Base-by-base conservation (phyloP, 2,329 filamentous ascomycete genomes). In the Penicillium paneum region DNA sequence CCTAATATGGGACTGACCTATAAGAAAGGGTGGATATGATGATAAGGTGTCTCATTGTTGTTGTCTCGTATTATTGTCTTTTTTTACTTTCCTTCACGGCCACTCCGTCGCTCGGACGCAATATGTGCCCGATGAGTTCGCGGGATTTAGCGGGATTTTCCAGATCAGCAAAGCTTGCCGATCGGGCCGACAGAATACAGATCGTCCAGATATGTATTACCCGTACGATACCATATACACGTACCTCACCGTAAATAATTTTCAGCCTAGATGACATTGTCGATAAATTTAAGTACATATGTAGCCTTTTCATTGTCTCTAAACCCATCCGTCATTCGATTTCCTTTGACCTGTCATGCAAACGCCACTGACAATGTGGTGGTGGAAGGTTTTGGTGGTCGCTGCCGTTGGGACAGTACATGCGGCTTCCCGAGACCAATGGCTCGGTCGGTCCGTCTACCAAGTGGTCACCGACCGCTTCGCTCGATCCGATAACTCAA, bases 381-480 rank as follows among this genome's bases (percentile, higher is more conserved):
- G 39, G 47, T 46, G 36, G 52, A 55, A 46, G 36, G 5, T 52
- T 47, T 42, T 55, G 52, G n/a, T 35, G 28, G 29, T 55, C 52
- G 41, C 41, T 46, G 35, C 41, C 24, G 35, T 55, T 36, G 29
- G 41, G 35, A 52, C 52, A 36, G 52, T 42, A 38, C 29, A 42
- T 24, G 68, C 67, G 24, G 66, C 65, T 15, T 64, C 66, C 17
- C 67, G 66, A 13, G 65, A 56, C 8, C 58, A 72, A 54, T 77
- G 75, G 75, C 67, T 70, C 31, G 60, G 61, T 28, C 73, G 71
- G 49, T 76, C 74, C 2, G 72, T 78, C 45, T 78, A 78, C 52
- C 74, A 76, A 57, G 62, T 77, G 43, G 52, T 77, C 29, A 78
- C 74, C 13, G 75, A 77, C 62, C 69, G 75, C 26, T 76, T 76